Evolutionary conservation across 192 early-diverging fungal species (phyloP), one percentile per base, ranked within the genome.

Genomic region (Gonapodya sp.): DNA sequence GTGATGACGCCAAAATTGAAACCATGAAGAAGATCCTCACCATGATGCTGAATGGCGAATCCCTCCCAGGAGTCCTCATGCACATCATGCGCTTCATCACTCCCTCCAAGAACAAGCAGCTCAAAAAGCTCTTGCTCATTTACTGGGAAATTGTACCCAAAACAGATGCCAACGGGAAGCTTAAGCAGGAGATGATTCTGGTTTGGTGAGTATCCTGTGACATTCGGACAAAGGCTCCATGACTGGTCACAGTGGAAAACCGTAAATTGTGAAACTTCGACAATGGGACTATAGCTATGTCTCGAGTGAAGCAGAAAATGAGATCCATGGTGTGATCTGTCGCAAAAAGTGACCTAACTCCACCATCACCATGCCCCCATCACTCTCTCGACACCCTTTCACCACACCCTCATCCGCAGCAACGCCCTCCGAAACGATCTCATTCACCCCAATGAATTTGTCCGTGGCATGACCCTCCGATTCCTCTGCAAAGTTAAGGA

Each of bases 101-200:
- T 90, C 97, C 96, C 34, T 94, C 93, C 31, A 95, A 94, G 85
- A 96, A 95, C 91, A 99, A 99, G 87, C 84, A 89, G 83, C 91
- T 99, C 72, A 99, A 99, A 90, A 99, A 99, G 86, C 89, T 99
- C 36, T 89, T 97, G 74, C 92, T 97, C 79, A 91, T 98, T 80
- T 99, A 98, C 88, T 96, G 96, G 94, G 97, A 99, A 84, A 94
- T 99, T 36, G 96, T 95, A 82, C 95, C 97, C 33, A 97, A 97
- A 89, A 89, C 91, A 79, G 92, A 93, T 64, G 88, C 94, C 36
- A 95, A 97, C 85, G 97, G 96, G 36, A 94, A 95, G 81, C 92
- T 96, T 31, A 96, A 95, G 85, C 93, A 97, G 81, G 94, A 96
- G 87, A 96, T 97, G 86, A 94, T 97, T 82, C 90, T 99, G 35